Base-by-base conservation (phyloP, 192 early-diverging fungal species). In the Backusella tarrabulga region DNA sequence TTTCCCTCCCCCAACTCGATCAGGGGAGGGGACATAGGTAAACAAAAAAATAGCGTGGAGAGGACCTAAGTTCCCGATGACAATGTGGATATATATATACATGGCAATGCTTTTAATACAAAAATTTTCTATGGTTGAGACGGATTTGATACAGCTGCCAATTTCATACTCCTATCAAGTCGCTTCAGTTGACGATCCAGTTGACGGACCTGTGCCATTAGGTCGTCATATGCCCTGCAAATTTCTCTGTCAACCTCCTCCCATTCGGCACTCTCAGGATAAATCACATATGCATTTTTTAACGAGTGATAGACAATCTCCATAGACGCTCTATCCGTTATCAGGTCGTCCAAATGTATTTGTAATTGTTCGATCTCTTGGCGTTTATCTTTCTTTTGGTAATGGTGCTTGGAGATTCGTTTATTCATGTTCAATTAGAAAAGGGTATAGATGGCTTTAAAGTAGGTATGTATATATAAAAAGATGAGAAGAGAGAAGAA, bases 201-300 rank as follows among this genome's bases (percentile, higher is more conserved):
- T 12, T 72, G 71, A 8, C 71, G 40, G 1, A 72, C 71, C 46
- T 72, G 71, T 23, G 71, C 71, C 71, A 72, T 72, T 15, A 72
- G 19, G 15, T 72, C 71, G 46, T 72, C 71, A 44, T 72, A 72
- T 21, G 71, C 71, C 19, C 71, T 44, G 42, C 71, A 72, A 29
- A 72, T 23, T 72, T 72, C 71, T 11, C 50, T 72, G 40, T 72
- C 71, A 29, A 72, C 9, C 46, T 72, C 71, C 8, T 72, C 71
- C 42, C 40, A 72, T n/a, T 72, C 71, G 6, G 14, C 44, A 50
- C 46, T 6, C 14, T 50, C 41, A 15, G 71, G 71, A 12, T 72
- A 72, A 7, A 72, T n/a, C 2, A 50, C 40, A 50, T 46, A 72
- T 6, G 71, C 71, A 34, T 72, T 72, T 50, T 72, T 72, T 34